A percentile compares a stretch with the other conserved stretches of the same genome.
These are phyloP conservation scores for Cystobasidium tubakii DNA, from an alignment of 768 basidiomycete genomes.

Conservation along the genomic window DNA sequence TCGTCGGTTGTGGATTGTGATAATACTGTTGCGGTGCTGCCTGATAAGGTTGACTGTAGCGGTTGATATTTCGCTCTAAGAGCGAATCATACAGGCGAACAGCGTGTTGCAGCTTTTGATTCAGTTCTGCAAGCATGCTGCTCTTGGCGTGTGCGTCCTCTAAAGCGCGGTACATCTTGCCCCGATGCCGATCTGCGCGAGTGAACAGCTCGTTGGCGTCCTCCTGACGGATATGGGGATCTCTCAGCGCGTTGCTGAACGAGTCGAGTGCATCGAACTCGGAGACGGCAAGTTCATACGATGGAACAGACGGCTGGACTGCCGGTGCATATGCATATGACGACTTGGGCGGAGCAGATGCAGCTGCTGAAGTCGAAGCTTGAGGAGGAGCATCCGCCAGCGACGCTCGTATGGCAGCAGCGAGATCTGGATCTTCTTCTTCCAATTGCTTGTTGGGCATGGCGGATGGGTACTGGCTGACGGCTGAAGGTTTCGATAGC, in stretches of 20 bases:
- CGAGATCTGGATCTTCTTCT: slow-evolving; percentile 86
- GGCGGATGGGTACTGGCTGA: not conserved
- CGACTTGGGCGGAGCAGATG: slow-evolving; percentile 49
- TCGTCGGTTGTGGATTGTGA: slow-evolving; percentile 43
- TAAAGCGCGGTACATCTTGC: slow-evolving; percentile 73
- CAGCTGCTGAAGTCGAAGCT: slow-evolving; percentile 39
- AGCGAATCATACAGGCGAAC: slow-evolving; percentile 86
- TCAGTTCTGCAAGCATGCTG: slow-evolving; percentile 90
- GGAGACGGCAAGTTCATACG: slow-evolving; percentile 70
- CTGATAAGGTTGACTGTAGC: slow-evolving; percentile 16
- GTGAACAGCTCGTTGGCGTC: slow-evolving; percentile 76
- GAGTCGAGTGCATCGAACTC: slow-evolving; percentile 82
- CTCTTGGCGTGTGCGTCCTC: slow-evolving; percentile 75
- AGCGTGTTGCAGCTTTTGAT: slow-evolving; percentile 83
- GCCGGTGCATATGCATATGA: slow-evolving; percentile 52
- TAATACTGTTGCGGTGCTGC: slow-evolving; percentile 41
- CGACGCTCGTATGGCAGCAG: slow-evolving; percentile 90
- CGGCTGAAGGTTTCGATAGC: slow-evolving; percentile 51
- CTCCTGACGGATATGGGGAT: slow-evolving; percentile 64
- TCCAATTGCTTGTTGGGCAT: slow-evolving; percentile 54
- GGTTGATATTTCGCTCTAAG: slow-evolving; percentile 66
- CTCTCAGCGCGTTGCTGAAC: slow-evolving; percentile 83
- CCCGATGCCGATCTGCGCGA: slow-evolving; percentile 68
- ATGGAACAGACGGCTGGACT: slow-evolving; percentile 53
- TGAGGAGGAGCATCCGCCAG: slow-evolving; percentile 59